Conservation (phyloP, 2,329 filamentous ascomycete genomes). For the Cladobotryum mycophilum region DNA sequence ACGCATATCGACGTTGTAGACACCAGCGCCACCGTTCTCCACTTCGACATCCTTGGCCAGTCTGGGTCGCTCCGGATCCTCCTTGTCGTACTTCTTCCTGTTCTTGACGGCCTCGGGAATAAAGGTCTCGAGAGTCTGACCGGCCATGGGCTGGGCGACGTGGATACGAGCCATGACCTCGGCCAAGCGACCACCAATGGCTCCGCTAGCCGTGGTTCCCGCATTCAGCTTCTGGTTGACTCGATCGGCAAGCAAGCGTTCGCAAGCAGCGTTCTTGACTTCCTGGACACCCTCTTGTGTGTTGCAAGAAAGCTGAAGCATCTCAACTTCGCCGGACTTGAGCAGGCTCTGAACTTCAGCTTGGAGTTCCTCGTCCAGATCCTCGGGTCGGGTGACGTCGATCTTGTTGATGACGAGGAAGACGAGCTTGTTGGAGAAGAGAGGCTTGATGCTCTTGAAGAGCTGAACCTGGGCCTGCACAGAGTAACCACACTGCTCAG, state of each 20-base stretch:
- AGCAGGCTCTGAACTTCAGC: conserved; percentile 71
- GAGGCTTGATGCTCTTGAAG: conserved; percentile 92
- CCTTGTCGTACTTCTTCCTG: conserved; percentile 83
- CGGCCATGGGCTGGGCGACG: conserved; percentile 87
- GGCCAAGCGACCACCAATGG: conserved; percentile 72
- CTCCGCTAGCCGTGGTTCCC: conserved; percentile 69
- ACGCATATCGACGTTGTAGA: conserved; percentile 90
- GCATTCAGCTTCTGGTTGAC: conserved; percentile 96
- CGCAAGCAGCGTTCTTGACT: conserved; percentile 91
- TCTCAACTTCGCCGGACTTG: conserved; percentile 83
- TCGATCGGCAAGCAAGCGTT: conserved; percentile 84
- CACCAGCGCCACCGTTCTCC: conserved; percentile 89
- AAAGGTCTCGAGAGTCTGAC: conserved; percentile 70
- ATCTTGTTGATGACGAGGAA: conserved; percentile 99
- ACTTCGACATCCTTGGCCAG: conserved; percentile 84
- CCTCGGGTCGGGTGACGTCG: conserved; percentile 80
- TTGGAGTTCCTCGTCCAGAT: conserved; percentile 73
- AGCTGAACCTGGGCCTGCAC: conserved; percentile 88
- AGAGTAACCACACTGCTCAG: conserved; percentile 93
- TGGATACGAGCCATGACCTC: conserved; percentile 93
- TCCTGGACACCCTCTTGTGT: conserved; percentile 90
- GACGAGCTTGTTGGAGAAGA: conserved; percentile 96
- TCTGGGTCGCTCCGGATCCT: conserved; percentile 74
- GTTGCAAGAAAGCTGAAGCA: conserved; percentile 90
- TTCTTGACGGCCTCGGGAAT: conserved; percentile 80